A percentile compares a stretch with the other conserved stretches of the same genome.
These are phyloP conservation scores for Yamagishiella unicocca DNA, from an alignment of 139 green algal genomes.

Conservation along the genomic window DNA sequence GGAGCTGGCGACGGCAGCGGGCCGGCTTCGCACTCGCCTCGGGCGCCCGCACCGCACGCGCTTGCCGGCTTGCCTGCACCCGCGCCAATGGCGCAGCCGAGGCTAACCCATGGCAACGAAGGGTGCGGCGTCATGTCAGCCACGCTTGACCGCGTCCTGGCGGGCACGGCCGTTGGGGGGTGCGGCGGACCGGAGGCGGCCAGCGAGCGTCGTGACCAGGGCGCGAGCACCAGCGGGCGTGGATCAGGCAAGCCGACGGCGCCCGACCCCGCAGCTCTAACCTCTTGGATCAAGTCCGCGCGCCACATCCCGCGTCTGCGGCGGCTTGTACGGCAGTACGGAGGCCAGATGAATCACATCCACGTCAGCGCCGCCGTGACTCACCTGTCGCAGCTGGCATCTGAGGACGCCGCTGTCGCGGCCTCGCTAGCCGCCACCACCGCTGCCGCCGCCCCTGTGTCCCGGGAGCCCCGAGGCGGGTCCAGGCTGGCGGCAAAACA, in stretches of 20 bases:
- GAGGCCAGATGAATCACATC: slow-evolving; percentile 47
- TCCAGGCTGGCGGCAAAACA: no score
- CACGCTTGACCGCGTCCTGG: background rate
- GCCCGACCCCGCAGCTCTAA: slow-evolving; percentile 17
- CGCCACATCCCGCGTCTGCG: background rate
- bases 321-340: slow-evolving; percentile 27
- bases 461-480: no score
- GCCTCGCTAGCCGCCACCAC: background rate
- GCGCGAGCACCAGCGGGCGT: background rate
- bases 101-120: background rate
- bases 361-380: slow-evolving; percentile 44
- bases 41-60: background rate
- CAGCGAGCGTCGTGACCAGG: background rate
- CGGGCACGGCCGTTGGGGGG: background rate
- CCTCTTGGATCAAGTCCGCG: slow-evolving; percentile 32
- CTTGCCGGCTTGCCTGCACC: background rate
- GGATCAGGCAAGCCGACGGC: background rate
- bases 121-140: background rate
- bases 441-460: background rate
- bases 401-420: background rate
- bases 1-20: background rate
- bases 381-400: slow-evolving; percentile 39
- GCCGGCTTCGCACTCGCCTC: background rate
- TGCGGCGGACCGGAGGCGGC: background rate
- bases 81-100: no score